Base-by-base conservation (phyloP, 176 grass and related monocot genomes). In the Oryza punctata region DNA sequence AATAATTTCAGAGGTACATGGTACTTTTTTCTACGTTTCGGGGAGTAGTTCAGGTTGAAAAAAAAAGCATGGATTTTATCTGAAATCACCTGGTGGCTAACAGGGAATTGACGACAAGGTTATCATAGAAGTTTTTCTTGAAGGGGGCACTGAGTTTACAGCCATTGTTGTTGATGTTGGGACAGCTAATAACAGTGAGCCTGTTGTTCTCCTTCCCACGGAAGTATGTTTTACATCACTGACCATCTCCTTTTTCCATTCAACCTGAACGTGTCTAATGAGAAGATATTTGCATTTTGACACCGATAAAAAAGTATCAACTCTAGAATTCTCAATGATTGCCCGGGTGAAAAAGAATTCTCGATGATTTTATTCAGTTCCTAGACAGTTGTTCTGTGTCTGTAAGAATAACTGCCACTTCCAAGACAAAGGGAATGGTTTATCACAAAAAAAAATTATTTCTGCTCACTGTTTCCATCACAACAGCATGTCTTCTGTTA, bases 91-190 rank as follows among this genome's bases (percentile, higher is more conserved):
- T 65, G 68, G 3, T 87, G 23, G 23, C 13, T 73, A 11, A 64
- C 75, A 91, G 85, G 91, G 82, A 74, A 98, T 98, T 76, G 93
- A 95, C 82, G 89, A 94, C 47, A 93, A 84, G 73, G 91, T 95
- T 84, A 82, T 98, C n/a, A 75, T 95, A 66, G 93, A 95, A 81
- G 77, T 93, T 91, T 98, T 98, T 60, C 86, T 98, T 52, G 92
- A 93, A 91, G 92, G 92, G 52, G 96, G 93, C 7, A 90, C 78
- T 78, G 96, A 98, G 65, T 98, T 98, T 85, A 95, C 91, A 76
- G 89, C 96, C 19, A 98, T 95, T 26, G 85, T 95, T 68, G 50
- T 98, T 90, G 92, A 98, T 91, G 89, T 78, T 54, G 93, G 95
- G 23, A 71, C 84, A 59, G 76, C 49, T 89, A 84, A 72, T 89